These are phyloP conservation scores for Rhytidiadelphus loreus DNA, from an alignment of 225 moss, liverwort and hornwort species.

Conservation along the genomic window DNA sequence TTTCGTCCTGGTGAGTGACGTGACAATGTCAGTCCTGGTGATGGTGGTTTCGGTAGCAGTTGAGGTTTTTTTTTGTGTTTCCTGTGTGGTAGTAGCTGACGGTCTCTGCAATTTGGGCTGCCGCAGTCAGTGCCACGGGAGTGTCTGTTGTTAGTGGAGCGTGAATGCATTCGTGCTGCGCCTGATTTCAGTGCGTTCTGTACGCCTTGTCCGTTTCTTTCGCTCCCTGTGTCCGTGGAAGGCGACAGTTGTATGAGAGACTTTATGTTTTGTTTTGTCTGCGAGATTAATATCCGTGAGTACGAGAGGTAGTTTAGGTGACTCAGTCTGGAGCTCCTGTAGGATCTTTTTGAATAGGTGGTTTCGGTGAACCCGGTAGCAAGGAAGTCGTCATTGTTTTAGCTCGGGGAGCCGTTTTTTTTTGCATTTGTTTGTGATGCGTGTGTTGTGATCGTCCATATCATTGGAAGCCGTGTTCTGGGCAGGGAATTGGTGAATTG, in stretches of 20 bases:
- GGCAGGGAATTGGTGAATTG: not conserved
- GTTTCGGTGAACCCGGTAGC: not conserved
- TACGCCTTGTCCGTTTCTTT: not conserved
- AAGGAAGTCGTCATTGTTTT: not conserved
- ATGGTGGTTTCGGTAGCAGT: not conserved
- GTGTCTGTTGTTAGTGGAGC: not conserved
- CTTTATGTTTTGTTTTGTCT: not conserved
- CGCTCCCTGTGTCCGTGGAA: not conserved
- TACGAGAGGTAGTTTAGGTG: not conserved
- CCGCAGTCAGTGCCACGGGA: not conserved
- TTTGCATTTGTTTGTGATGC: not conserved
- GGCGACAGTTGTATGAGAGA: not conserved
- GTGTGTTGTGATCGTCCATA: not conserved
- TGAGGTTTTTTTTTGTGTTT: not conserved
- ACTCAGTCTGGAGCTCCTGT: not conserved
- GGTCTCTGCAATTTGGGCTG: not conserved
- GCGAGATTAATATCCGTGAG: not conserved
- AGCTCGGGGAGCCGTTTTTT: not conserved
- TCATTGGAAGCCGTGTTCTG: not conserved
- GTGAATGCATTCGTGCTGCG: not conserved
- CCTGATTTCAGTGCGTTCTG: not conserved
- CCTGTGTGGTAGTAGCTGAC: not conserved
- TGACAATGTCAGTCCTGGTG: conserved; percentile 1
- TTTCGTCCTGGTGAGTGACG: conserved; percentile 43
- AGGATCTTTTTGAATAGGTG: not conserved